Percentiles rank a stretch among this genome's conserved stretches.
Evolutionary conservation across 1,139 yeast genomes (phyloP).

Genomic region (Torulaspora pretoriensis): DNA sequence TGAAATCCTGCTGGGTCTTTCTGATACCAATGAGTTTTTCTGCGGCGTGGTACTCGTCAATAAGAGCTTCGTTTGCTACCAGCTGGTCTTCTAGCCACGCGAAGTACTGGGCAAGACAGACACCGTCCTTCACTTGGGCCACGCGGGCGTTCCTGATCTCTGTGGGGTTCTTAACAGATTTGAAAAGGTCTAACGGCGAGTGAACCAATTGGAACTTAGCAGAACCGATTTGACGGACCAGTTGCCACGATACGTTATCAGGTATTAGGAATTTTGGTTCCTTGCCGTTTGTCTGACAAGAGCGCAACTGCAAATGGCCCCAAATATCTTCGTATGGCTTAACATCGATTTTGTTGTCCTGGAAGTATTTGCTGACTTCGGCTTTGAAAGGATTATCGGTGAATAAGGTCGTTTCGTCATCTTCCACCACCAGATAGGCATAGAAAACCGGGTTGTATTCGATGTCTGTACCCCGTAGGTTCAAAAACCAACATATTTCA

Average conservation of each 20-base stretch:
- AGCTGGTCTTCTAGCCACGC: slow-evolving; percentile 81
- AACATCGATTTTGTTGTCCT: slow-evolving; percentile 42
- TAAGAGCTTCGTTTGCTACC: slow-evolving; percentile 47
- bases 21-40: slow-evolving; percentile 63
- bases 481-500: slow-evolving; percentile 90
- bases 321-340: slow-evolving; percentile 57
- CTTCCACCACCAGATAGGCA: slow-evolving; percentile 64
- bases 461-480: slow-evolving; percentile 81
- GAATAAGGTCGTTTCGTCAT: slow-evolving; percentile 51
- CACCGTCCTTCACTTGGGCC: slow-evolving; percentile 86
- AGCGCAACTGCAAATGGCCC: slow-evolving; percentile 42
- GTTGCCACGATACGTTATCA: slow-evolving; percentile 74
- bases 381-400: slow-evolving; percentile 43
- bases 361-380: slow-evolving; percentile 34
- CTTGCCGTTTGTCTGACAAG: slow-evolving; percentile 17
- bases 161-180: slow-evolving; percentile 67
- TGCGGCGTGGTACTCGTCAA: slow-evolving; percentile 80
- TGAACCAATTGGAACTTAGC: slow-evolving; percentile 45
- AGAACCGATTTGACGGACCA: slow-evolving; percentile 51
- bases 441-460: slow-evolving; percentile 89
- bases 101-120: slow-evolving; percentile 71
- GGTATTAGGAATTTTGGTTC: slow-evolving; percentile 53
- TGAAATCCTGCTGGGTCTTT: slow-evolving; percentile 55
- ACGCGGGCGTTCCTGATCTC: slow-evolving; percentile 72
- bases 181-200: slow-evolving; percentile 65